Conservation (phyloP, 345 rosid species). For the Leavenworthia alabamica region DNA sequence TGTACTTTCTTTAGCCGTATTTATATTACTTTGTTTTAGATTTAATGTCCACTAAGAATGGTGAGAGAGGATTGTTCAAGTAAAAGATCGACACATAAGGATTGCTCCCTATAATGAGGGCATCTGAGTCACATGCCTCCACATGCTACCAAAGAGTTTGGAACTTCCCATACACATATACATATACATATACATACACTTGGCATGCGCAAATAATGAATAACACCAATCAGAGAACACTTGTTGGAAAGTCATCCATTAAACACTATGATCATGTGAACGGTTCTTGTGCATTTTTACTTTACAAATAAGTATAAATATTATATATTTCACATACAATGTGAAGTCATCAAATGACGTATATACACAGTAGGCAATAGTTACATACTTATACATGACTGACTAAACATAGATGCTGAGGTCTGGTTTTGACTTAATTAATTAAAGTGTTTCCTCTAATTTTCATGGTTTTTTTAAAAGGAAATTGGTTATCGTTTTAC, state of each 20-base stretch:
- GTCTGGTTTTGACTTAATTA: slow-evolving; percentile 5
- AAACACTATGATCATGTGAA: slow-evolving; percentile 28
- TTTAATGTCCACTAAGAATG: neutral
- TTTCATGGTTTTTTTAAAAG: too few relatives aligned
- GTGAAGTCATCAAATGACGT: neutral
- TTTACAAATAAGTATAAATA: neutral
- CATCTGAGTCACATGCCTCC: slow-evolving; percentile 35
- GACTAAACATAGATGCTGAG: neutral
- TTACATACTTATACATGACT: neutral
- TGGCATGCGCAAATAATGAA: slow-evolving; percentile 16
- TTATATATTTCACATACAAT: neutral
- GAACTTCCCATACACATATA: slow-evolving; percentile 20
- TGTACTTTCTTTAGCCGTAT: slow-evolving; percentile 19
- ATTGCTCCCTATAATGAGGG: slow-evolving; percentile 34
- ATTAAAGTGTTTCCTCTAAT: neutral
- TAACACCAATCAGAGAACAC: slow-evolving; percentile 18
- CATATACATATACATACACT: neutral
- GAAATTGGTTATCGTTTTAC: neutral
- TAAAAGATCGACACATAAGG: slow-evolving; percentile 29
- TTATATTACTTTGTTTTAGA: neutral
- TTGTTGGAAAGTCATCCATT: slow-evolving; percentile 9
- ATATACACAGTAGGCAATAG: neutral
- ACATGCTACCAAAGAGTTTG: slow-evolving; percentile 34
- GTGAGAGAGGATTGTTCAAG: slow-evolving; percentile 27
- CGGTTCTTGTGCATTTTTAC: neutral